Conservation (phyloP, 306 rosid species). For the Phaseolus lunatus region DNA sequence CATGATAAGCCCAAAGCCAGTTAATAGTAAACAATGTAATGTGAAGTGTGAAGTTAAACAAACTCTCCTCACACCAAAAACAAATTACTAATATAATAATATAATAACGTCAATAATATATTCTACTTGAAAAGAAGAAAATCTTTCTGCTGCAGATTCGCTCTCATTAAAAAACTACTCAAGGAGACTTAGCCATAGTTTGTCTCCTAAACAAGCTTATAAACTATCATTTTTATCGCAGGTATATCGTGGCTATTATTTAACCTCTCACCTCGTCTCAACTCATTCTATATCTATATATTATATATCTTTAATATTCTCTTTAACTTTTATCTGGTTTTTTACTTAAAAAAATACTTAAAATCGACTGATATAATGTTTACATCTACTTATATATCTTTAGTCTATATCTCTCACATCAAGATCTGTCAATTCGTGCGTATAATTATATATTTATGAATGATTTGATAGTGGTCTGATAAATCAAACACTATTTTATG, state of each 20-base stretch:
- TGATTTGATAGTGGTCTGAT: no score
- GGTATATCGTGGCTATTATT: conserved; percentile 18
- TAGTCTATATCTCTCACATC: no score
- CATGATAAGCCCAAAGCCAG: conserved; percentile 55
- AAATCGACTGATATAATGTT: no score
- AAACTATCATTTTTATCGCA: conserved; percentile 32
- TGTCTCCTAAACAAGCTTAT: conserved; percentile 46
- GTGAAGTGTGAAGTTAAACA: no score
- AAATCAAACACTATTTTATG: no score
- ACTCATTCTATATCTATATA: no score
- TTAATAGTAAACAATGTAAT: conserved; percentile 37
- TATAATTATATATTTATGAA: no score
- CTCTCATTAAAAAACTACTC: conserved; percentile 9
- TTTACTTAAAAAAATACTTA: no score
- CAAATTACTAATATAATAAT: background rate
- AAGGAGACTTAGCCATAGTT: conserved; percentile 39
- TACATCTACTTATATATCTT: no score
- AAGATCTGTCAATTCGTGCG: no score
- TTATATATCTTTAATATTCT: no score
- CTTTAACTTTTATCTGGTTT: no score
- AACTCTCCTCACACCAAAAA: background rate
- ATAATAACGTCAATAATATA: conserved; percentile 28
- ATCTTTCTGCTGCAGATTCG: conserved; percentile 60
- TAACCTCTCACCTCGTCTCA: conserved; percentile 3
- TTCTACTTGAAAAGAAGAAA: conserved; percentile 47